Evolutionary conservation across 148 eudicot genomes (phyloP), one percentile per base, ranked within the genome.

Genomic region (Heliosperma pusillum): DNA sequence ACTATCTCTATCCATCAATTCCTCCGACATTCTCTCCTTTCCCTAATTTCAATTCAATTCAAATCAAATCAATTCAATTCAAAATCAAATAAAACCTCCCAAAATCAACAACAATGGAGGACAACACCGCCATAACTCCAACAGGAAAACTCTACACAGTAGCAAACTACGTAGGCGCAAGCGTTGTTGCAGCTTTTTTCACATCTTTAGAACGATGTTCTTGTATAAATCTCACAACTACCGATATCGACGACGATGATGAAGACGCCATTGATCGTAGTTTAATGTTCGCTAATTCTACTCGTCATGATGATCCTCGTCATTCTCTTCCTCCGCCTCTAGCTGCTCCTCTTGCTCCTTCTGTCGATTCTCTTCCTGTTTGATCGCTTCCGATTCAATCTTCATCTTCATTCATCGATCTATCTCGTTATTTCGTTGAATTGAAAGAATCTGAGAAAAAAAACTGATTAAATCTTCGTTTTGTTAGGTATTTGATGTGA

Each of bases 111-210:
- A 45, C 70, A 61, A 86, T 86, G 83, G 87, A 82, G 80, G 92
- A 88, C 73, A 87, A 75, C 77, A 67, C 79, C 9, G 70, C 85
- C 58, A 59, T 86, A 12, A 66, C 74, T 0, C 66, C 76, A 8
- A 59, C 66, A 20, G 89, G 81, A 19, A 87, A 81, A 81, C 80
- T 89, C 29, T 84, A 73, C 76, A 76, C 85, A 69, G 79, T 85
- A 30, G 97, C 97, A 2, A 86, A 85, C 74, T 90, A 86, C 84
- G 76, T 92, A 30, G 94, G 94, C 10, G 84, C 73, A n/a, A 79
- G 86, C 83, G 90, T 90, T 6, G 87, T 88, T 42, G 76, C 91
- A 27, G 96, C 96, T 30, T 91, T 91, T 80, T 91, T 91, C 83
- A 81, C 96, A 42, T 91, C 93, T 20, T 77, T 91, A 0, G 93